phyloP scores from a whole-genome alignment of 2,329 filamentous ascomycete genomes.

The Graphilbum ipis-grandicollis region DNA sequence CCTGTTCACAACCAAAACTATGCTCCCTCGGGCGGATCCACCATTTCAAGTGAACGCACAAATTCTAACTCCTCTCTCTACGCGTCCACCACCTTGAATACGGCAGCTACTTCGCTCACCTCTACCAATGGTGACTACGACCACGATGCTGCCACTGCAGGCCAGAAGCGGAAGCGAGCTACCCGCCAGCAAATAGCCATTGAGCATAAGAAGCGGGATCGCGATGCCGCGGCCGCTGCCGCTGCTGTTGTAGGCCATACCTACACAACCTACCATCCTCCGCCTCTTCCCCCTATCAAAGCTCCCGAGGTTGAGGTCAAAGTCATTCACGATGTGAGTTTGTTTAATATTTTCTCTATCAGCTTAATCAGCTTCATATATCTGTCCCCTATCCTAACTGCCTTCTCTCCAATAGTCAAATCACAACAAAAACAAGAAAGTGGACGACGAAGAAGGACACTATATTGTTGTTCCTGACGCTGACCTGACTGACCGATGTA shows the following conservation, averaged over 20 bases:
- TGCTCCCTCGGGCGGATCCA: constrained; percentile 45
- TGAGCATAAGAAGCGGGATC: constrained; percentile 61
- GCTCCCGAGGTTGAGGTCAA: constrained; percentile 58
- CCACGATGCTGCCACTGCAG: constrained; percentile 40
- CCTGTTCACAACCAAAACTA: constrained; percentile 51
- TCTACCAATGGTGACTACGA: constrained; percentile 49
- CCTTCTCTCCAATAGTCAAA: constrained; percentile 1
- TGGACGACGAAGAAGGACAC: constrained; percentile 93
- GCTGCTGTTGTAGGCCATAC: constrained; percentile 53
- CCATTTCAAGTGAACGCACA: constrained; percentile 71
- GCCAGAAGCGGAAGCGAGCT: constrained; percentile 73
- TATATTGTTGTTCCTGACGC: constrained; percentile 86
- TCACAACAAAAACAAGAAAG: constrained; percentile 44
- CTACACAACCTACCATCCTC: constrained; percentile 67
- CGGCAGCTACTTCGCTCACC: constrained; percentile 72
- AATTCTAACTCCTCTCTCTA: constrained; percentile 61
- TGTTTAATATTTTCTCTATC: no score
- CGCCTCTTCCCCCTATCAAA: constrained; percentile 78
- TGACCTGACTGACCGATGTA: constrained; percentile 78
- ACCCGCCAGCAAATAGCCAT: constrained; percentile 63
- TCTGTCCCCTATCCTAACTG: no score
- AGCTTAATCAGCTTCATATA: no score
- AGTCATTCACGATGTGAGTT: constrained; percentile 44
- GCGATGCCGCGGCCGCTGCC: constrained; percentile 62
- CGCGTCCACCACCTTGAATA: constrained; percentile 49